phyloP scores from a whole-genome alignment of 306 rosid genomes.

The Acacia confusa region DNA sequence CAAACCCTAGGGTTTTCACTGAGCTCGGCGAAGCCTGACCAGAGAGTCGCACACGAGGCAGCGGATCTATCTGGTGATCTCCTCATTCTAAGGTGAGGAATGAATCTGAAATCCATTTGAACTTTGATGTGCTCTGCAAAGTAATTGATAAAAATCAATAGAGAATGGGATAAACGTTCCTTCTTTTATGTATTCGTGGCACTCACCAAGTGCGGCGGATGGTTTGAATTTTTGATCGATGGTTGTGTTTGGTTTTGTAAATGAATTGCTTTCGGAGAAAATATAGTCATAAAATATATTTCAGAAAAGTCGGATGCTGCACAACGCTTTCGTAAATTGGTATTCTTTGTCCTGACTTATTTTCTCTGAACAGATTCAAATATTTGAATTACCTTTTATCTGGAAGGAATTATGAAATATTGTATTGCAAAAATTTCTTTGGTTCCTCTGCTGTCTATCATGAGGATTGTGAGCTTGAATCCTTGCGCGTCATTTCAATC shows the following conservation, averaged over 20 bases:
- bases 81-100: constrained; percentile 28
- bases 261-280: background rate
- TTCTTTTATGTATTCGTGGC: background rate
- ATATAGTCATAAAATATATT: background rate
- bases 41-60: background rate
- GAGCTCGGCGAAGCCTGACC: background rate
- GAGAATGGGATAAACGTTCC: background rate
- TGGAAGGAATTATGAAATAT: background rate
- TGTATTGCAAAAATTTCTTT: background rate
- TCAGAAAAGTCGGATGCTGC: background rate
- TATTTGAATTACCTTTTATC: background rate
- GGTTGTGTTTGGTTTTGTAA: background rate
- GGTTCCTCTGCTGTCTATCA: background rate
- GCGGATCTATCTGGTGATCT: constrained; percentile 23
- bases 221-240: background rate
- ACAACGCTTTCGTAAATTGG: background rate
- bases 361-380: constrained; percentile 7
- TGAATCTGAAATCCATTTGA: background rate
- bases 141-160: background rate
- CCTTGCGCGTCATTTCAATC: background rate
- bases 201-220: background rate
- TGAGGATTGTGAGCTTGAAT: background rate
- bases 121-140: background rate
- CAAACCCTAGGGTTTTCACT: constrained; percentile 36
- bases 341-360: background rate